Evolutionary conservation across 2,329 filamentous ascomycete genomes (phyloP), one percentile per base, ranked within the genome.

Genomic region (Beauveria bassiana): DNA sequence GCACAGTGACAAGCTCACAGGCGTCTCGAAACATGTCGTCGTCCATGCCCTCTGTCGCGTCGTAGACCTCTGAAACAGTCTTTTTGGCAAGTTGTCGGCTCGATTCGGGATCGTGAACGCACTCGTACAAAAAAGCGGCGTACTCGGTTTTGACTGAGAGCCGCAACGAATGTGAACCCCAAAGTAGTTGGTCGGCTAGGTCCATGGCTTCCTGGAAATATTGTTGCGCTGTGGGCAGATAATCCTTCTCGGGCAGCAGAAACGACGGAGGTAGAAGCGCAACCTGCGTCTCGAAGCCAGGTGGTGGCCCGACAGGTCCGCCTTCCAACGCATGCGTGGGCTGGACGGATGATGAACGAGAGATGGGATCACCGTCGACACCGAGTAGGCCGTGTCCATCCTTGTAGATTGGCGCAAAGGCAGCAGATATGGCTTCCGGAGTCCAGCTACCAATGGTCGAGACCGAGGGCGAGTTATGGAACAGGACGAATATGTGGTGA

Each of bases 11-110:
- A 14, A 97, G 81, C 69, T 93, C 89, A 62, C 91, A 92, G 0
- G 93, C 91, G 72, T 98, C 95, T 66, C 89, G 86, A 71, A 97
- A 99, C 79, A 95, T 96, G 66, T 96, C 91, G 69, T 98, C 93
- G 63, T 96, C 91, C 86, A 98, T 93, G 22, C 90, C 91, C 73
- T 97, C 93, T 59, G 89, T 86, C 1, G 92, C 91, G 62, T 92
- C 89, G 71, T 97, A 97, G 1, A 97, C 93, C 68, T 96, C 91
- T 47, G 89, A 83, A 64, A 98, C 95, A 3, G 93, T 91, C 43
- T 87, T 82, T 68, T 90, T 88, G 12, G 95, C 93, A 16, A 97
- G 74, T 59, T 84, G 83, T 38, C 93, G 83, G 57, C 91, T 92
- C 42, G 80, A 85, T 24, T 93, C 87, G 52, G 84, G 80, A 68